phyloP scores from a whole-genome alignment of 75 land plant species.

The Pinus taeda region DNA sequence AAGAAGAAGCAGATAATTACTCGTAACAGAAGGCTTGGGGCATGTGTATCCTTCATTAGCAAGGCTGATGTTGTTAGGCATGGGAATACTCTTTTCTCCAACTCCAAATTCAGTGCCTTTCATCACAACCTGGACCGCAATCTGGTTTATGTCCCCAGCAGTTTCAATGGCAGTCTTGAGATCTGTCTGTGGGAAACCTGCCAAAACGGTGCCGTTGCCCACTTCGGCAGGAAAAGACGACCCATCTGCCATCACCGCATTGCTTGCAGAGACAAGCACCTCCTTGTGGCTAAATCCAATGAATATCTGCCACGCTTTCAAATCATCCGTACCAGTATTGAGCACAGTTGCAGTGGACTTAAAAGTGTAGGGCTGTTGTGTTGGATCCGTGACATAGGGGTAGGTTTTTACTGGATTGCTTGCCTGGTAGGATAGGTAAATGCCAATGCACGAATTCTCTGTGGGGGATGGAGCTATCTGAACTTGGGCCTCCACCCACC shows the following conservation, averaged over 20 bases:
- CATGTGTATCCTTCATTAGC: constrained; percentile 64
- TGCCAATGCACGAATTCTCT: constrained; percentile 38
- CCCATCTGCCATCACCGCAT: constrained; percentile 47
- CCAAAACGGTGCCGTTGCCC: constrained; percentile 47
- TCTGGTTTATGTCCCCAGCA: constrained; percentile 67
- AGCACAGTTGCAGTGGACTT: constrained; percentile 40
- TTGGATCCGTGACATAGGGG: constrained; percentile 41
- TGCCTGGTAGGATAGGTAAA: constrained; percentile 46
- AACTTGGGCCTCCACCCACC: no score
- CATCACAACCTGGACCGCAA: constrained; percentile 34
- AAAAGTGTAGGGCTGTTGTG: constrained; percentile 78
- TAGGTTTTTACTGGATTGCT: constrained; percentile 20
- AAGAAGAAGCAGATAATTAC: constrained; percentile 20
- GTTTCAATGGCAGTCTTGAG: constrained; percentile 78
- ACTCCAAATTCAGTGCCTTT: constrained; percentile 82
- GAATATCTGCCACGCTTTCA: constrained; percentile 66
- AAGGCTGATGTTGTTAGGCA: constrained; percentile 67
- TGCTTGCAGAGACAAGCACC: constrained; percentile 56
- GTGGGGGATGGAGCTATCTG: constrained; percentile 10
- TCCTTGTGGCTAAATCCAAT: constrained; percentile 67
- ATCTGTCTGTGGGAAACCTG: constrained; percentile 51
- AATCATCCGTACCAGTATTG: constrained; percentile 53
- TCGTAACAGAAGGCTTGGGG: constrained; percentile 20
- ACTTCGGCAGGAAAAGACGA: constrained; percentile 52
- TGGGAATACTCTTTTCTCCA: constrained; percentile 34